Conservation (phyloP, 1,284 basidiomycete genomes). For the Ustilago sp. region DNA sequence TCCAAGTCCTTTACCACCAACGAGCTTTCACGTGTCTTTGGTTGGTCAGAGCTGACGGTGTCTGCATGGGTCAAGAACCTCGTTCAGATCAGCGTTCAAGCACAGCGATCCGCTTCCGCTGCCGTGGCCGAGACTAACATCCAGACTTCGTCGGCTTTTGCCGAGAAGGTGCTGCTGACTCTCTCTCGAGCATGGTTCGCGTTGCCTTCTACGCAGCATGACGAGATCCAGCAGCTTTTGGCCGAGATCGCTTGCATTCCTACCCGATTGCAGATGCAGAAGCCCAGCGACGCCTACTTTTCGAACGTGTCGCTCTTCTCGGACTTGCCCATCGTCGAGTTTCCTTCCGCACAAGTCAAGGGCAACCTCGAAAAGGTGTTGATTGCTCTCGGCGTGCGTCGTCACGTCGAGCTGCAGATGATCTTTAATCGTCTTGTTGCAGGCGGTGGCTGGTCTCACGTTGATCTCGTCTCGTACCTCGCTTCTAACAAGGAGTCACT, state of each 20-base stretch:
- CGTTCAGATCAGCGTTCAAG: slow-evolving; percentile 70
- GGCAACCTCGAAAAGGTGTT: slow-evolving; percentile 83
- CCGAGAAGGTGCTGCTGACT: slow-evolving; percentile 82
- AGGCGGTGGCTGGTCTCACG: slow-evolving; percentile 71
- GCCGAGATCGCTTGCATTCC: slow-evolving; percentile 81
- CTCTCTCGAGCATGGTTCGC: slow-evolving; percentile 83
- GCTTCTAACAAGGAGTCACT: slow-evolving; percentile 84
- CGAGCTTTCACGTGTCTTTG: slow-evolving; percentile 70
- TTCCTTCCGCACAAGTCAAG: slow-evolving; percentile 79
- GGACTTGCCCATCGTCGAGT: slow-evolving; percentile 80
- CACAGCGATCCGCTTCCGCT: slow-evolving; percentile 67
- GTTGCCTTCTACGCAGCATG: slow-evolving; percentile 75
- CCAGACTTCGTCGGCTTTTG: slow-evolving; percentile 78
- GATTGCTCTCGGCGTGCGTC: slow-evolving; percentile 83
- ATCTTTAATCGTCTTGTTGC: slow-evolving; percentile 71
- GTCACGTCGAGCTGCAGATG: slow-evolving; percentile 78
- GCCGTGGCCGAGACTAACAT: slow-evolving; percentile 75
- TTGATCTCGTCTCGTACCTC: slow-evolving; percentile 73
- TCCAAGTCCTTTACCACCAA: slow-evolving; percentile 73
- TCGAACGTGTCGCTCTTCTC: slow-evolving; percentile 86
- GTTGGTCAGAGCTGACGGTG: slow-evolving; percentile 84
- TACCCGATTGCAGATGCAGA: slow-evolving; percentile 81
- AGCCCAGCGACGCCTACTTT: slow-evolving; percentile 86
- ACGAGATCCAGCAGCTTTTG: slow-evolving; percentile 76
- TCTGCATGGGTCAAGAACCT: slow-evolving; percentile 82